phyloP scores from a whole-genome alignment of 2,329 filamentous ascomycete species.

The Volutella citrinella region DNA sequence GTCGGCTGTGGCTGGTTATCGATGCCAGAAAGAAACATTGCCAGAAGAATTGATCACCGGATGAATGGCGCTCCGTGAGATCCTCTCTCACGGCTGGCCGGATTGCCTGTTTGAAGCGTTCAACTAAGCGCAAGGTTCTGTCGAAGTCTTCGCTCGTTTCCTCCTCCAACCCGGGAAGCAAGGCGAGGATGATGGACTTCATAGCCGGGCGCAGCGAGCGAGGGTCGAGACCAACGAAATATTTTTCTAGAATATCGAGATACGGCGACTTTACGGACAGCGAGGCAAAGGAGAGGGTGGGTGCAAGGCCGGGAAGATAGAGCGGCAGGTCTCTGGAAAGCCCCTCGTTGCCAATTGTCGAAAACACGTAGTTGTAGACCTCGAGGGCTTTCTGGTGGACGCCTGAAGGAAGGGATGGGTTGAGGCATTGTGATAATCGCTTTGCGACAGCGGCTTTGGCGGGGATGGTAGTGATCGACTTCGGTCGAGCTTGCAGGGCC shows the following conservation, averaged over 20 bases:
- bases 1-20: constrained; percentile 82
- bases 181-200: constrained; percentile 84
- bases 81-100: constrained; percentile 50
- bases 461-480: constrained; percentile 69
- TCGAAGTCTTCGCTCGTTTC: constrained; percentile 98
- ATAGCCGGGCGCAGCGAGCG: constrained; percentile 77
- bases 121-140: constrained; percentile 73
- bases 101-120: constrained; percentile 70
- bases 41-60: constrained; percentile 89
- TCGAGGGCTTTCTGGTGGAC: constrained; percentile 97
- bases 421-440: constrained; percentile 90
- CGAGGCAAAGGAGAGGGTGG: constrained; percentile 91
- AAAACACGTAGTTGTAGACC: constrained; percentile 88
- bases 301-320: constrained; percentile 85
- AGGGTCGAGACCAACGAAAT: constrained; percentile 71
- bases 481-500: constrained; percentile 84
- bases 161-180: constrained; percentile 89
- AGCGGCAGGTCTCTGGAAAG: constrained; percentile 79
- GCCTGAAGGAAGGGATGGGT: constrained; percentile 87
- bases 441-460: constrained; percentile 82
- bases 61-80: constrained; percentile 51
- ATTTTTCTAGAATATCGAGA: constrained; percentile 76
- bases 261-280: constrained; percentile 85
- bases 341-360: constrained; percentile 75
- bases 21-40: constrained; percentile 94